Evolutionary conservation across 2,329 filamentous ascomycete species (phyloP), one percentile per base, ranked within the genome.

Genomic region (Fusarium kyushuense): DNA sequence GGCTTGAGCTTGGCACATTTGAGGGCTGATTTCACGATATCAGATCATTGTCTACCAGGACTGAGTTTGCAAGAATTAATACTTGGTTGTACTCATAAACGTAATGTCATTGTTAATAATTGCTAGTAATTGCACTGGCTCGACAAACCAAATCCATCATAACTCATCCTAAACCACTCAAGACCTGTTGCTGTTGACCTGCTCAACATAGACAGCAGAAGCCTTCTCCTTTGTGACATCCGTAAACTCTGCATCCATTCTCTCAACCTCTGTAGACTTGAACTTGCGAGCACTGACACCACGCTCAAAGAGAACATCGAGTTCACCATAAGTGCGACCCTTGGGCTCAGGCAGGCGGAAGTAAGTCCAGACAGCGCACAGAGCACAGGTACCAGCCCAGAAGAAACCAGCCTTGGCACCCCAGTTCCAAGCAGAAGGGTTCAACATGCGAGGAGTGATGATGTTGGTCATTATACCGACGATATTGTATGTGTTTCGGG

Each of bases 321-420:
- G 79, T 75, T 89, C 86, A 36, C 82, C 84, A 52, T 85, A 84
- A 0, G 84, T 85, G 36, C 84, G 80, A 9, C 81, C 84, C 58
- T 81, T 83, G 17, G 86, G 84, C 77, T 89, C 87, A 6, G 85
- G 85, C 7, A 86, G 77, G 19, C 82, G 83, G 70, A 84, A 84
- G 61, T 79, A 85, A 0, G 84, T 83, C 80, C 86, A 89, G 1
- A 80, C 49, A 4, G 82, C 75, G 33, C 83, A 84, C 5, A 81
- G 16, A 5, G 83, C 65, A 65, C 84, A 84, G 13, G 83, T 79
- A 35, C 71, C 79, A 11, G 78, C 79, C 79, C 81, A 84, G 74
- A 84, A 79, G 68, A 83, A 80, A 4, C 78, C 86, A 52, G 75
- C 80, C 78, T 77, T 83, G 72, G 83, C 85, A 67, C 75, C 82